Percentiles rank a stretch among this genome's conserved stretches.
Evolutionary conservation across 2,329 filamentous ascomycete genomes (phyloP).

Genomic region (Botrytis elliptica): DNA sequence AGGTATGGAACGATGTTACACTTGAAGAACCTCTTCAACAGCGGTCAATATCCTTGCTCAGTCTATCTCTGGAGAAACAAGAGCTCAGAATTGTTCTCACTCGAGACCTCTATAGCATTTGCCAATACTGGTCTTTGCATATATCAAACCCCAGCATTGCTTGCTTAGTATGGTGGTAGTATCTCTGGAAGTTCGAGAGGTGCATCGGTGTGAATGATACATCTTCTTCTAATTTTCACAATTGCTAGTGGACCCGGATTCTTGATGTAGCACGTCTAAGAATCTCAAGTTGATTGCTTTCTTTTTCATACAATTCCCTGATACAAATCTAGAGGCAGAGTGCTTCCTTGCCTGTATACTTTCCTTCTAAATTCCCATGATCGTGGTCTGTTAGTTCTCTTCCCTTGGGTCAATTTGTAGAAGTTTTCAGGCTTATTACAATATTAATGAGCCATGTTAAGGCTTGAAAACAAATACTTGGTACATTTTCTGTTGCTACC

Average conservation of each 20-base stretch:
- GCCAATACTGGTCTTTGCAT: not conserved
- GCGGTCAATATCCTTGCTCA: not conserved
- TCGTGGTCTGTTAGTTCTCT: not conserved
- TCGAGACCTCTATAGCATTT: not conserved
- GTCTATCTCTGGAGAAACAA: not conserved
- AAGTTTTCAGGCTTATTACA: not conserved
- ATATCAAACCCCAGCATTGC: not conserved
- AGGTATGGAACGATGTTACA: not conserved
- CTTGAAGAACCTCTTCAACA: not conserved
- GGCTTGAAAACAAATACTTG: not conserved
- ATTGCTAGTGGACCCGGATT: not conserved
- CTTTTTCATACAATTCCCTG: not conserved
- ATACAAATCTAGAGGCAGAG: not conserved
- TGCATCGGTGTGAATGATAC: not conserved
- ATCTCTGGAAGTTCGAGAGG: not conserved
- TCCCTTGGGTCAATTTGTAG: not conserved
- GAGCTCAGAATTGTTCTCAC: not conserved
- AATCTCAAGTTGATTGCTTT: not conserved
- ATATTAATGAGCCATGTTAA: not conserved
- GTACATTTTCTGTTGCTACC: not conserved
- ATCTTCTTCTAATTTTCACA: not conserved
- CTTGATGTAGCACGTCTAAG: not conserved
- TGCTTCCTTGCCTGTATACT: not conserved
- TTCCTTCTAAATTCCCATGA: not conserved
- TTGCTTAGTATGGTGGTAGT: not conserved